These are phyloP conservation scores for Diaporthe australafricana DNA, from an alignment of 2,329 filamentous ascomycete genomes.

Conservation along the genomic window DNA sequence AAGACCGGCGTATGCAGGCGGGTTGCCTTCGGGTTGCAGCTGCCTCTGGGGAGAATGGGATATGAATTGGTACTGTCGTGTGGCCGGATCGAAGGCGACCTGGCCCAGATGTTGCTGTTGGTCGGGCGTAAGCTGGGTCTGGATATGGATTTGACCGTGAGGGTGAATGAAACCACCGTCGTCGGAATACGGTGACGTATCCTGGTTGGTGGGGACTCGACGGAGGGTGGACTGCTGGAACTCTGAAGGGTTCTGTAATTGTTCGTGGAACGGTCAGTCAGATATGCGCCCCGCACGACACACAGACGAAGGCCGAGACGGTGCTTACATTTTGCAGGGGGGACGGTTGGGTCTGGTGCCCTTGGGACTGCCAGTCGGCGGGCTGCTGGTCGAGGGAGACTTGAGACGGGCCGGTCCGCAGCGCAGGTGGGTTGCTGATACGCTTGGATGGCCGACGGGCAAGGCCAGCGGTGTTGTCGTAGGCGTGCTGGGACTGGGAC, in stretches of 20 bases:
- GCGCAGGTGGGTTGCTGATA: slow-evolving; percentile 59
- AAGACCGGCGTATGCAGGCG: slow-evolving; percentile 50
- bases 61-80: slow-evolving; percentile 43
- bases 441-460: slow-evolving; percentile 69
- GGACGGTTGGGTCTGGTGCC: slow-evolving; percentile 52
- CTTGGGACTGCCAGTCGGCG: slow-evolving; percentile 49
- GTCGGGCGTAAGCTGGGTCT: slow-evolving; percentile 49
- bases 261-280: slow-evolving; percentile 6
- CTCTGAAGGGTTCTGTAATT: slow-evolving; percentile 54
- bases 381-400: slow-evolving; percentile 50
- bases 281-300: neutral
- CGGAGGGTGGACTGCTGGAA: slow-evolving; percentile 57
- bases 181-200: slow-evolving; percentile 56
- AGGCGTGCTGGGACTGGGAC: slow-evolving; percentile 48
- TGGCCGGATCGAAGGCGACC: slow-evolving; percentile 51
- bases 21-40: slow-evolving; percentile 48
- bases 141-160: slow-evolving; percentile 47
- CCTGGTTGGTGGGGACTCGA: slow-evolving; percentile 55
- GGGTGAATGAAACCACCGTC: slow-evolving; percentile 55
- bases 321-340: slow-evolving; percentile 56
- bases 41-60: slow-evolving; percentile 44
- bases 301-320: slow-evolving; percentile 44
- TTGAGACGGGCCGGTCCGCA: slow-evolving; percentile 56
- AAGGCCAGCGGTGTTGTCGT: slow-evolving; percentile 62
- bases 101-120: slow-evolving; percentile 54